Base-by-base conservation (phyloP, 202 grass and related monocot genomes). In the Digitaria exilis region DNA sequence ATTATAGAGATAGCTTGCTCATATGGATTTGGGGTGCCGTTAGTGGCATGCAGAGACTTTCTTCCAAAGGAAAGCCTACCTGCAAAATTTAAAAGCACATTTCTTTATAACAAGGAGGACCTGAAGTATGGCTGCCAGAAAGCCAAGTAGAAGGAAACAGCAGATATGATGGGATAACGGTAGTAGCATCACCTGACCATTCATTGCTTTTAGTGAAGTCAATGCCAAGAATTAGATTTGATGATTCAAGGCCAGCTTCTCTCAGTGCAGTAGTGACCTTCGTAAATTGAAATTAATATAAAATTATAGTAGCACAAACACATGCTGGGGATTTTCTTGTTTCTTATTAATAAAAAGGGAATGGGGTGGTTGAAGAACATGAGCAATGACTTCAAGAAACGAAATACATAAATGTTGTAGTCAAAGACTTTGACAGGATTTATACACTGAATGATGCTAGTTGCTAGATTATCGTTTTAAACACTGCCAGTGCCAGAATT, bases 201-300 rank as follows among this genome's bases (percentile, higher is more conserved):
- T 98, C 96, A 73, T 98, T 98, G 74, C 96, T 98, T 92, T 98
- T 98, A 7, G 96, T 98, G 75, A 98, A 98, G 86, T 98, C 96
- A 48, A 98, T 90, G 32, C 87, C 96, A 39, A 98, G 93, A 78
- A 98, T 89, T 35, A 98, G 85, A 86, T 98, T 96, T 69, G 96
- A 98, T 3, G 96, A 98, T 79, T 98, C 93, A 41, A 98, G 96
- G 25, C 96, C 96, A 83, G 96, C 87, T 81, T 98, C 92, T 73
- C 92, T 91, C 77, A 98, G 79, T 28, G 96, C 90, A 88, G 85
- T 39, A 87, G 86, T 82, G 57, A 98, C 92, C 96, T 98, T 83
- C 37, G 64, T 61, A 64, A 52, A 75, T 69, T 1, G 3, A 82
- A 77, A 46, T 25, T 30, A 57, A n/a, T 46, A 77, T 42, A 57